Evolutionary conservation across 2,329 filamentous ascomycete genomes (phyloP).

Genomic region (Phialophora chinensis): DNA sequence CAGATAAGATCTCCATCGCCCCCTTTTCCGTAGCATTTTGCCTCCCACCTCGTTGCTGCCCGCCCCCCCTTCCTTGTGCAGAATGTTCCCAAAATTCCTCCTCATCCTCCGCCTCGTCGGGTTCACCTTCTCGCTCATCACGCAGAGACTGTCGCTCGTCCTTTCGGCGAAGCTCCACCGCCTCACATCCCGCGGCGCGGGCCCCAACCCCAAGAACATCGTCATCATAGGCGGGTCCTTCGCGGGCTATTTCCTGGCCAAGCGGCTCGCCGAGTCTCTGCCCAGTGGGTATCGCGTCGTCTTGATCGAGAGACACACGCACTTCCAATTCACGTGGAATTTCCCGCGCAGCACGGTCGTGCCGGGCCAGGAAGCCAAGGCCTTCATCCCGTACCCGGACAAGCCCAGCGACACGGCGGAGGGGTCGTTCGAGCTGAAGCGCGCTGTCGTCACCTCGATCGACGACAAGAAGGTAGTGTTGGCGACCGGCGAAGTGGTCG

Average conservation of each 20-base stretch:
- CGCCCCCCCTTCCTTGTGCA: not conserved
- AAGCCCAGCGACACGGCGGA: slow-evolving; percentile 48
- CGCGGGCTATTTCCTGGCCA: slow-evolving; percentile 59
- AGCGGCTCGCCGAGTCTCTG: slow-evolving; percentile 56
- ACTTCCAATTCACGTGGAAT: slow-evolving; percentile 67
- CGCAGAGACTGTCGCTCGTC: slow-evolving; percentile 5
- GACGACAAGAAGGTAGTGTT: slow-evolving; percentile 50
- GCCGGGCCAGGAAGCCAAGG: slow-evolving; percentile 62
- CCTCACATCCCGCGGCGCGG: slow-evolving; percentile 26
- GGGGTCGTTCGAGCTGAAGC: slow-evolving; percentile 50
- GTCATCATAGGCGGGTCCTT: slow-evolving; percentile 61
- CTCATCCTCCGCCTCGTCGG: slow-evolving; percentile 23
- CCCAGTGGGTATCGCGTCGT: slow-evolving; percentile 60
- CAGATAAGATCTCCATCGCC: slow-evolving; percentile 30
- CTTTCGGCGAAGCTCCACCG: slow-evolving; percentile 29
- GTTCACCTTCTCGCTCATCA: slow-evolving; percentile 19
- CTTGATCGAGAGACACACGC: slow-evolving; percentile 64
- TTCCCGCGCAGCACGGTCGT: slow-evolving; percentile 65
- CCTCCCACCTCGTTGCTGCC: not conserved
- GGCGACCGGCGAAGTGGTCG: slow-evolving; percentile 52
- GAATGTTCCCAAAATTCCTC: slow-evolving; percentile 21
- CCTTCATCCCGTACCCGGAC: slow-evolving; percentile 64
- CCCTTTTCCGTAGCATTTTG: slow-evolving; percentile 2
- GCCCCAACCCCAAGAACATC: slow-evolving; percentile 34
- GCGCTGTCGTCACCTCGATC: slow-evolving; percentile 52